phyloP scores from a whole-genome alignment of 73 alveolate genomes.

The Paramecium tetraurelia region DNA sequence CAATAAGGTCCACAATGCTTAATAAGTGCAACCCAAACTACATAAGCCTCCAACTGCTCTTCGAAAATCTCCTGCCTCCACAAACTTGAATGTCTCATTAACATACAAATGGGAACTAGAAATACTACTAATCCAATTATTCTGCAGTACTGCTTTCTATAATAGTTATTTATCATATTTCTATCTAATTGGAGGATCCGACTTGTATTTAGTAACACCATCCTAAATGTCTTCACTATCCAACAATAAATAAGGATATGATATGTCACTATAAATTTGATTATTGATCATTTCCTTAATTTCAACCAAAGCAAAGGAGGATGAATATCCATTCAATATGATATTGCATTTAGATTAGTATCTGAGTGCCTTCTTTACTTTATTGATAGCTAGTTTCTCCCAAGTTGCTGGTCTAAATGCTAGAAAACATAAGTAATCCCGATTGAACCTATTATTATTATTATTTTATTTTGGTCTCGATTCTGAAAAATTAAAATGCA shows the following conservation, averaged over 20 bases:
- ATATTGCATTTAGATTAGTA: neutral
- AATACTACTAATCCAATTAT: neutral
- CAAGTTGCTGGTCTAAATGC: neutral
- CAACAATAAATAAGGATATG: neutral
- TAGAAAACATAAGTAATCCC: neutral
- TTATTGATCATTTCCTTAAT: neutral
- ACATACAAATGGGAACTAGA: neutral
- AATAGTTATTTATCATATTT: neutral
- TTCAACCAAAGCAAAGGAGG: neutral
- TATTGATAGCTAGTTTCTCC: neutral
- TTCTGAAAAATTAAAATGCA: neutral
- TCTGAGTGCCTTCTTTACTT: neutral
- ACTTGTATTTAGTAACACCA: neutral
- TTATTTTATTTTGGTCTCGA: neutral
- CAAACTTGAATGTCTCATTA: neutral
- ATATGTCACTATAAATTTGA: neutral
- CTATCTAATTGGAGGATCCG: conserved; percentile 8
- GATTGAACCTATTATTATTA: neutral
- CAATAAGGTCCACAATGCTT: neutral
- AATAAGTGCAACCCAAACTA: neutral
- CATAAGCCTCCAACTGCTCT: neutral
- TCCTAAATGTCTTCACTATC: neutral
- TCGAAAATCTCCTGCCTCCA: neutral
- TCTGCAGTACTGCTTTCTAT: neutral
- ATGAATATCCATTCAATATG: neutral